Evolutionary conservation across 1,284 basidiomycete genomes (phyloP).

Genomic region (Fistulina hepatica): DNA sequence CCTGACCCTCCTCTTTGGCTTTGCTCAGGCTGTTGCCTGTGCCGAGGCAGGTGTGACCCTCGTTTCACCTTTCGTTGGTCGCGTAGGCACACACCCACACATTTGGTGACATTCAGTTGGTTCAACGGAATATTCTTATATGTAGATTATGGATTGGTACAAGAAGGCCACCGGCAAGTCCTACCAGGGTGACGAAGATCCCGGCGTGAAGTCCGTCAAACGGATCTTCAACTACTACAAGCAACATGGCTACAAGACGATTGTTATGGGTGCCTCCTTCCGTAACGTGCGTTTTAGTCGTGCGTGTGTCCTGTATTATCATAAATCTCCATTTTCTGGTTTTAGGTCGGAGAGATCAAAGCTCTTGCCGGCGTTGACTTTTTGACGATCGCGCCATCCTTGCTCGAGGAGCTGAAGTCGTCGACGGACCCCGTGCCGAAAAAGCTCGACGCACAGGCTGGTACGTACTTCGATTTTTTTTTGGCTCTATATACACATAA

Average conservation of each 20-base stretch:
- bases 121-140: conserved; percentile 4
- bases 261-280: conserved; percentile 99
- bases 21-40: conserved; percentile 96
- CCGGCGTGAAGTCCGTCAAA: conserved; percentile 94
- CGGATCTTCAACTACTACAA: conserved; percentile 99
- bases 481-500: conserved; percentile 2
- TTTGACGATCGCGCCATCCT: conserved; percentile 85
- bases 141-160: conserved; percentile 84
- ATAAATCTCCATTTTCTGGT: too few species aligned
- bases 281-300: conserved; percentile 63
- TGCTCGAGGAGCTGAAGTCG: conserved; percentile 89
- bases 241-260: conserved; percentile 96
- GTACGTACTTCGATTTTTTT: conserved; percentile 32
- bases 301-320: conserved; percentile 7
- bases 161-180: conserved; percentile 81
- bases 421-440: conserved; percentile 70
- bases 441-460: conserved; percentile 66
- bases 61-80: conserved; percentile 98
- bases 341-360: conserved; percentile 82
- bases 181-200: conserved; percentile 85
- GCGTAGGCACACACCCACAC: conserved; percentile 30
- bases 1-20: conserved; percentile 97
- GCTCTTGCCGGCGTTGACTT: conserved; percentile 94
- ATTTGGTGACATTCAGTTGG: conserved; percentile 2
- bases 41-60: conserved; percentile 97